Conservation (phyloP, 257 asterid species). For the Linderniella brevidens region DNA sequence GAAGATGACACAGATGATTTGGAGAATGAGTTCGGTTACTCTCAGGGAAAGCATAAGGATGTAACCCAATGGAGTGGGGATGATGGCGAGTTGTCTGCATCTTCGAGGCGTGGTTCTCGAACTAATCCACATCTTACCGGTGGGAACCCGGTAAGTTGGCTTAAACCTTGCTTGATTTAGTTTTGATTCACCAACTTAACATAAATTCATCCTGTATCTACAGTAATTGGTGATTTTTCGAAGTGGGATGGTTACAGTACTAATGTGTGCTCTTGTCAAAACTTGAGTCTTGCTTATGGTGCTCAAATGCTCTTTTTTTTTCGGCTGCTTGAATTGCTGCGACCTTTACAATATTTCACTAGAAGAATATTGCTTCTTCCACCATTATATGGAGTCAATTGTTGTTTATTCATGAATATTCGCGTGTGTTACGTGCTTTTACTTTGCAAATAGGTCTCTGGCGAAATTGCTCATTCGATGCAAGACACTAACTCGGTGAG, state of each 20-base stretch:
- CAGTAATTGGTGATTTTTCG: no score
- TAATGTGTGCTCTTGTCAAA: no score
- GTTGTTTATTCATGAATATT: neutral
- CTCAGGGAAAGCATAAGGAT: constrained; percentile 35
- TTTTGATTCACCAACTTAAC: neutral
- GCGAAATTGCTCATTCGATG: constrained; percentile 46
- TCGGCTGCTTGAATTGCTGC: no score
- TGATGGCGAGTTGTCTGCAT: constrained; percentile 47
- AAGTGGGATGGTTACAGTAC: no score
- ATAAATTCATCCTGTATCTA: neutral
- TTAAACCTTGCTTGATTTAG: neutral
- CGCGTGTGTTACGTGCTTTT: constrained; percentile 2
- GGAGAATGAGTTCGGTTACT: constrained; percentile 51
- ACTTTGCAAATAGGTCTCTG: constrained; percentile 26
- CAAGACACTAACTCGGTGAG: constrained; percentile 53
- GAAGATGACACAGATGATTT: constrained; percentile 55
- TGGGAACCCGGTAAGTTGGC: constrained; percentile 44
- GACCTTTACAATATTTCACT: no score
- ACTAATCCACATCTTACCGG: constrained; percentile 58
- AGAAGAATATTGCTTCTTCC: no score
- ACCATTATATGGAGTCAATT: no score
- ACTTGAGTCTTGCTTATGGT: no score
- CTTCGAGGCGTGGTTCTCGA: constrained; percentile 47
- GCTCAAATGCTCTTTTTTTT: no score
- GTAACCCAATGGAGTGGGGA: constrained; percentile 60